Conservation (phyloP, 176 grass and related monocot species). For the Carex cristatella region DNA sequence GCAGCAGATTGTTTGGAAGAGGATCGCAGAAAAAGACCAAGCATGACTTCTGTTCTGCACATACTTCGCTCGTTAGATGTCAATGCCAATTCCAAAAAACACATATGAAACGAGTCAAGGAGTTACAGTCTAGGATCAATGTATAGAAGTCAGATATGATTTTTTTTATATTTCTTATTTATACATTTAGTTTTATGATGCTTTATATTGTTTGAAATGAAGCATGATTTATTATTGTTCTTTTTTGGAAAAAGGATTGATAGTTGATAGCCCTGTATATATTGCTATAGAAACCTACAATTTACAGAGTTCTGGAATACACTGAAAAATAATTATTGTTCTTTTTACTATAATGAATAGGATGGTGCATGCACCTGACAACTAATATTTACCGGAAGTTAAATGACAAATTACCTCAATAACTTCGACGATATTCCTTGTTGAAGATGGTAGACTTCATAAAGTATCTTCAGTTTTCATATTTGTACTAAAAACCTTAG, state of each 20-base stretch:
- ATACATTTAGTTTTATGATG: neutral
- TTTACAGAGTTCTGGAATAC: too few relatives aligned
- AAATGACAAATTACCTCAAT: neutral
- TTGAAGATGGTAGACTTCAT: neutral
- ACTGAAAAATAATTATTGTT: too few relatives aligned
- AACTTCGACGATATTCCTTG: neutral
- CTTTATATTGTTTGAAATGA: neutral
- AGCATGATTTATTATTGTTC: neutral
- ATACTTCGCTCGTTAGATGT: neutral
- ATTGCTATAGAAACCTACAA: too few relatives aligned
- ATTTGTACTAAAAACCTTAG: neutral
- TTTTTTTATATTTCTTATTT: neutral
- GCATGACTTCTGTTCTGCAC: neutral
- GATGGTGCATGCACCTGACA: neutral
- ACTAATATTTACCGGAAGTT: neutral
- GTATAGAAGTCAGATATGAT: neutral
- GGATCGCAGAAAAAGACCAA: neutral
- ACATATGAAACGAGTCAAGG: neutral
- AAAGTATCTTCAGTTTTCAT: neutral
- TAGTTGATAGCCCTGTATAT: too few relatives aligned
- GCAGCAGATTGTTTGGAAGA: conserved; percentile 8
- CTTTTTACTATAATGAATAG: neutral
- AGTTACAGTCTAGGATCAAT: neutral
- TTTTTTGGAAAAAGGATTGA: neutral
- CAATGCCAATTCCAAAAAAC: conserved; percentile 4